phyloP scores from a whole-genome alignment of 176 grass and related monocot genomes.

The Zizania latifolia region DNA sequence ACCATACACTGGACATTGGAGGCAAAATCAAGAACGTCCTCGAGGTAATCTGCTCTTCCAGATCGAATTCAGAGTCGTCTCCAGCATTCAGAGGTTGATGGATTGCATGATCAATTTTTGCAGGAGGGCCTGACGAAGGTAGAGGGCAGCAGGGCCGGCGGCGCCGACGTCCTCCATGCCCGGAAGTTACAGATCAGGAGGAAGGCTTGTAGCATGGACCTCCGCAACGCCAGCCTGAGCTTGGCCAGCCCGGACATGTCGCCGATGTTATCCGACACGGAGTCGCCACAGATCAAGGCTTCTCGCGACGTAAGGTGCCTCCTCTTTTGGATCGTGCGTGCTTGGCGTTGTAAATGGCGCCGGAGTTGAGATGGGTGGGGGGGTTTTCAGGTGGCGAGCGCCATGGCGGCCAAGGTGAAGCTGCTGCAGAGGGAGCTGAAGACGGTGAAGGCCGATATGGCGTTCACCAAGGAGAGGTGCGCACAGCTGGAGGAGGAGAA shows the following conservation, averaged over 20 bases:
- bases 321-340: slow-evolving; percentile 28
- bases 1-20: slow-evolving; percentile 58
- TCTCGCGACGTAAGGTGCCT: slow-evolving; percentile 97
- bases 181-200: slow-evolving; percentile 61
- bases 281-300: slow-evolving; percentile 70
- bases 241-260: slow-evolving; percentile 24
- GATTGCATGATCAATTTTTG: not conserved
- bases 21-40: slow-evolving; percentile 72
- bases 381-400: slow-evolving; percentile 58
- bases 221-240: slow-evolving; percentile 16
- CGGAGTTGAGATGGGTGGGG: too few species aligned
- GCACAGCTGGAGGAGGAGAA: slow-evolving; percentile 91
- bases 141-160: slow-evolving; percentile 26
- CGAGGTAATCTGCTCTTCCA: slow-evolving; percentile 32
- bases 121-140: slow-evolving; percentile 53
- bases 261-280: slow-evolving; percentile 37
- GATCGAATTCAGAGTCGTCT: not conserved
- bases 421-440: slow-evolving; percentile 77
- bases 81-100: not conserved
- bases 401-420: slow-evolving; percentile 92
- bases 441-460: slow-evolving; percentile 74
- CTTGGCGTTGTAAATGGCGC: not conserved
- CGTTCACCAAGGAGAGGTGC: slow-evolving; percentile 80
- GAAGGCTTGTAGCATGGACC: slow-evolving; percentile 56
- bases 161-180: slow-evolving; percentile 21